Percentiles rank a stretch among this genome's conserved stretches.
Evolutionary conservation across 2,329 filamentous ascomycete genomes (phyloP).

Genomic region (Trichoderma endophyticum): DNA sequence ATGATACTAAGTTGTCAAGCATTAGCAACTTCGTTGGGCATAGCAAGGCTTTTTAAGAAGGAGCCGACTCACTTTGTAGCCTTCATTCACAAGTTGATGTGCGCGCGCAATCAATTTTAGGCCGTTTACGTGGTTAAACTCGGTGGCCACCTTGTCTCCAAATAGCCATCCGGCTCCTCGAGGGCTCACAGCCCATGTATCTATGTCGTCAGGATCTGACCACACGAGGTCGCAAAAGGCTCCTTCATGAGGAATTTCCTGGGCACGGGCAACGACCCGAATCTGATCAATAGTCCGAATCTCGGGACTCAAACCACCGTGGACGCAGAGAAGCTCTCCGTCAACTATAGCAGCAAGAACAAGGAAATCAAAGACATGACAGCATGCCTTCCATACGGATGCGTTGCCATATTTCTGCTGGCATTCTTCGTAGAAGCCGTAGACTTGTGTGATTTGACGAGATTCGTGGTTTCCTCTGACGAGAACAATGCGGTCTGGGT

Average conservation of each 20-base stretch:
- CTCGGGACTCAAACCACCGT: slow-evolving; percentile 83
- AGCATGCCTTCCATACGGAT: slow-evolving; percentile 99
- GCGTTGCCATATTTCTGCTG: slow-evolving; percentile 97
- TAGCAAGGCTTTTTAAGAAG: background rate
- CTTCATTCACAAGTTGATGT: slow-evolving; percentile 98
- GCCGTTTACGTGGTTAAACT: slow-evolving; percentile 95
- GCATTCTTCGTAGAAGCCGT: slow-evolving; percentile 98
- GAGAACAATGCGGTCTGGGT: slow-evolving; percentile 90
- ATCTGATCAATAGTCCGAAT: slow-evolving; percentile 99
- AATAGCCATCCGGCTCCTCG: slow-evolving; percentile 97
- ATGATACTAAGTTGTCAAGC: slow-evolving; percentile 63
- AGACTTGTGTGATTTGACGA: slow-evolving; percentile 95
- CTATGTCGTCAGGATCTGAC: slow-evolving; percentile 95
- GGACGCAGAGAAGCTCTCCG: slow-evolving; percentile 96
- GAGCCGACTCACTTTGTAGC: slow-evolving; percentile 71
- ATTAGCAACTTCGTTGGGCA: background rate
- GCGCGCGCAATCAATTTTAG: slow-evolving; percentile 94
- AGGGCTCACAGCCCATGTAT: slow-evolving; percentile 93
- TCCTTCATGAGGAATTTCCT: slow-evolving; percentile 97
- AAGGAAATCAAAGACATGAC: slow-evolving; percentile 98
- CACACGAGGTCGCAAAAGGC: slow-evolving; percentile 98
- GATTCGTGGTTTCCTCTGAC: slow-evolving; percentile 98
- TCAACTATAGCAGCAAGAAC: slow-evolving; percentile 97
- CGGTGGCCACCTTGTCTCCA: slow-evolving; percentile 93
- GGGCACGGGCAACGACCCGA: slow-evolving; percentile 94